Conservation (phyloP, 2,329 filamentous ascomycete species). For the Aulographum hederae region DNA sequence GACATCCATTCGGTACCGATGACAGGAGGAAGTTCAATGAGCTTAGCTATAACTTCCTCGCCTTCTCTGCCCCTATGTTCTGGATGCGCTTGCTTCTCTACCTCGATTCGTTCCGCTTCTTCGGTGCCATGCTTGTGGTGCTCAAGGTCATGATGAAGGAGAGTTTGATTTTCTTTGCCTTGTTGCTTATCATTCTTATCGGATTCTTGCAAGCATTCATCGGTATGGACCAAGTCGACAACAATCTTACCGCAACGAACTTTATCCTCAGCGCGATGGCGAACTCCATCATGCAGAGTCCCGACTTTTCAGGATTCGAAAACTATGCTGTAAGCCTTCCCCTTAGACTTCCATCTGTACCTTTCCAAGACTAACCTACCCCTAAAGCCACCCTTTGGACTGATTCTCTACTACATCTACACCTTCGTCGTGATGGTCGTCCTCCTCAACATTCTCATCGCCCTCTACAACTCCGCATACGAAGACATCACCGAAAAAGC, state of each 20-base stretch:
- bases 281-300: slow-evolving; percentile 80
- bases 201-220: slow-evolving; percentile 90
- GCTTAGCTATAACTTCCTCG: slow-evolving; percentile 83
- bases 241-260: slow-evolving; percentile 37
- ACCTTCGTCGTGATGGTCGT: slow-evolving; percentile 95
- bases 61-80: slow-evolving; percentile 89
- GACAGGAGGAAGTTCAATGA: slow-evolving; percentile 44
- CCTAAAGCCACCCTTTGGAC: slow-evolving; percentile 57
- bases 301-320: slow-evolving; percentile 80
- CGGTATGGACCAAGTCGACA: slow-evolving; percentile 71
- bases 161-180: slow-evolving; percentile 87
- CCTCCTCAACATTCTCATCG: slow-evolving; percentile 88
- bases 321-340: slow-evolving; percentile 44
- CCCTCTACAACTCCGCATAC: slow-evolving; percentile 91
- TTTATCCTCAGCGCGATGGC: slow-evolving; percentile 72
- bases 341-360: not conserved
- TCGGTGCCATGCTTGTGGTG: slow-evolving; percentile 94
- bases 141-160: slow-evolving; percentile 52
- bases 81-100: slow-evolving; percentile 88
- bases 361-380: not conserved
- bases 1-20: slow-evolving; percentile 32
- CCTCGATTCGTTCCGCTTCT: slow-evolving; percentile 84
- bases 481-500: slow-evolving; percentile 87
- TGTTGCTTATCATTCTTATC: slow-evolving; percentile 66
- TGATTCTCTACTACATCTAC: slow-evolving; percentile 94